Evolutionary conservation across 805 yeast species (phyloP).

Genomic region (Kodamaea lidongshanica): DNA sequence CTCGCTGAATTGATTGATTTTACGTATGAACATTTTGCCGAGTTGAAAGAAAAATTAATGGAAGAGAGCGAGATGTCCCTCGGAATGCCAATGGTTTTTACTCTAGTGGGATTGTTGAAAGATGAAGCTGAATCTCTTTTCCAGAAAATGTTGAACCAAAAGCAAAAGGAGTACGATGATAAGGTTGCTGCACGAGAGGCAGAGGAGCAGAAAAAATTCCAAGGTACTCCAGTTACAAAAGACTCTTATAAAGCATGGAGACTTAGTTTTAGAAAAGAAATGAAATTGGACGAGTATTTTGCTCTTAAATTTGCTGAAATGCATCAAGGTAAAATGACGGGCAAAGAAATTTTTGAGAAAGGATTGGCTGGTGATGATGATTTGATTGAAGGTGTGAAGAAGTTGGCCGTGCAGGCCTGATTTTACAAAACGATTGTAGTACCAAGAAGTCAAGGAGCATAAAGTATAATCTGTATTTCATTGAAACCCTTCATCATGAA

Average conservation of each 20-base stretch:
- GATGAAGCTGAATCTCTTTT: constrained; percentile 74
- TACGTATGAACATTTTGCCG: constrained; percentile 40
- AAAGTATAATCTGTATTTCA: too few species aligned
- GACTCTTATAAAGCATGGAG: constrained; percentile 78
- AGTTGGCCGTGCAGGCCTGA: too few species aligned
- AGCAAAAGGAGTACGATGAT: constrained; percentile 54
- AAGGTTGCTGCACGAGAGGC: constrained; percentile 59
- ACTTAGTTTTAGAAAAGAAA: constrained; percentile 58
- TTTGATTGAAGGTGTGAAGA: constrained; percentile 13
- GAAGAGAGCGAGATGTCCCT: constrained; percentile 69
- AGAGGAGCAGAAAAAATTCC: constrained; percentile 83
- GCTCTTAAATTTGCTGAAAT: constrained; percentile 45
- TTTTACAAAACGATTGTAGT: too few species aligned
- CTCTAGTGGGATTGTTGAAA: constrained; percentile 69
- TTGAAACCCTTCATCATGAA: too few species aligned
- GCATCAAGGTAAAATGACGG: constrained; percentile 76
- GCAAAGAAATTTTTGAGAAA: constrained; percentile 81
- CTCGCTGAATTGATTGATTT: constrained; percentile 56
- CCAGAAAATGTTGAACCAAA: constrained; percentile 45
- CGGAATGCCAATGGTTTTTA: constrained; percentile 90
- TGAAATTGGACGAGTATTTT: constrained; percentile 60
- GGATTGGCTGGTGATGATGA: constrained; percentile 67
- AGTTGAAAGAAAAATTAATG: constrained; percentile 34
- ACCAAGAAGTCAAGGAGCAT: too few species aligned
- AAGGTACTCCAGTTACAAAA: constrained; percentile 81